Percentiles rank a stretch among this genome's conserved stretches.
phyloP scores from a whole-genome alignment of 1,284 basidiomycete species.

The Ceratobasidium sp. region DNA sequence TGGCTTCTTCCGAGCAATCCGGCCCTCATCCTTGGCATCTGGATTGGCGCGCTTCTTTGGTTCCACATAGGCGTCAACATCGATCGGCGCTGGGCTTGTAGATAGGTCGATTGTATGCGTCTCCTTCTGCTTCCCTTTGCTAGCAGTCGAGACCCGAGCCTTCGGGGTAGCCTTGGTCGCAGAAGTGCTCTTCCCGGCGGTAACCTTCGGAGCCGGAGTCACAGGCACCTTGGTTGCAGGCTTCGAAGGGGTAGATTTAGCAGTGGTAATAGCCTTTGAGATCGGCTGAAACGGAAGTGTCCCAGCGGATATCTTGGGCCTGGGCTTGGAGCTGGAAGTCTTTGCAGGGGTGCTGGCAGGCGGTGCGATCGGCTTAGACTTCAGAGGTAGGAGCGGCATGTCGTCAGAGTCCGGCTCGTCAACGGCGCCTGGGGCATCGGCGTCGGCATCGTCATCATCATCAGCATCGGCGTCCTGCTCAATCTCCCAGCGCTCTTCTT shows the following conservation, averaged over 20 bases:
- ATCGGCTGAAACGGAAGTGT: too few relatives aligned
- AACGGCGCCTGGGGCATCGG: neutral
- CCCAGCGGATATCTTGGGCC: too few relatives aligned
- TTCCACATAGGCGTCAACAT: too few relatives aligned
- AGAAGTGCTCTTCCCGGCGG: neutral
- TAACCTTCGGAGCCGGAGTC: neutral
- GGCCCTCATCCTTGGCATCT: too few relatives aligned
- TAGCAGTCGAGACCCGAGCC: neutral
- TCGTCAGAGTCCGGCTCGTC: neutral
- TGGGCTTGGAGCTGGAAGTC: neutral
- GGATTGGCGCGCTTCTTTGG: too few relatives aligned
- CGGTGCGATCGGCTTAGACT: neutral
- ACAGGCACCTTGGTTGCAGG: neutral
- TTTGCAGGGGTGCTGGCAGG: neutral
- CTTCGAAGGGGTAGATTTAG: neutral
- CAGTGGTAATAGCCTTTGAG: neutral
- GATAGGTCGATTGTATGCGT: too few relatives aligned
- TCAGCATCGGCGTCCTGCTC: neutral
- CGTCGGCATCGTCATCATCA: neutral
- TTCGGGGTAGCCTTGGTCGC: neutral
- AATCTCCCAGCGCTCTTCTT: neutral
- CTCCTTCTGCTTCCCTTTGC: too few relatives aligned
- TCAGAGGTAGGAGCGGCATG: neutral
- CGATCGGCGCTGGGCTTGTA: too few relatives aligned
- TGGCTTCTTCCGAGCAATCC: too few relatives aligned